These are phyloP conservation scores for Telopea speciosissima DNA, from an alignment of 177 flowering plant species.

Conservation along the genomic window DNA sequence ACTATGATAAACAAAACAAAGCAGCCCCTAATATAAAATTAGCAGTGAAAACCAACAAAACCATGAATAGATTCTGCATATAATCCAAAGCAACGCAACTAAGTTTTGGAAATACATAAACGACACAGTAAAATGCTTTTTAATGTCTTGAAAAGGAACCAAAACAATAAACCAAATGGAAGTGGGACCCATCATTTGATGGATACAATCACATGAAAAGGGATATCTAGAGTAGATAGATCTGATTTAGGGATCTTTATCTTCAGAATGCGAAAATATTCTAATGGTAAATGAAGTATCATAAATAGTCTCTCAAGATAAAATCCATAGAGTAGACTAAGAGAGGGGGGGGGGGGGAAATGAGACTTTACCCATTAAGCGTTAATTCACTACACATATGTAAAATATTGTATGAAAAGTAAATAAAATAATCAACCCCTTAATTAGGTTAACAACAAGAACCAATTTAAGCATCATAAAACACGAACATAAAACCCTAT, in stretches of 20 bases:
- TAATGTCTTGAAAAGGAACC: not conserved
- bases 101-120: not conserved
- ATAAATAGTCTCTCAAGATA: not conserved
- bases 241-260: not conserved
- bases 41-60: constrained; percentile 58
- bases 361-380: too few species aligned
- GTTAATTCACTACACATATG: not conserved
- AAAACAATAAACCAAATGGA: not conserved
- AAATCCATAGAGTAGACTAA: not conserved
- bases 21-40: constrained; percentile 62
- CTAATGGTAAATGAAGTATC: not conserved
- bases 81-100: not conserved
- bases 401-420: not conserved
- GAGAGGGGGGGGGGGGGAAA: too few species aligned
- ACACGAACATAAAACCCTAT: not conserved
- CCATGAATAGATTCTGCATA: constrained; percentile 7
- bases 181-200: not conserved
- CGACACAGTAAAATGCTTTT: not conserved
- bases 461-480: not conserved
- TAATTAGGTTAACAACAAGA: not conserved
- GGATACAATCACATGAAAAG: not conserved
- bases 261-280: not conserved
- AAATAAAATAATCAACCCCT: not conserved
- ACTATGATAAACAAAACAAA: constrained; percentile 65
- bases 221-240: not conserved